Evolutionary conservation across 805 yeast genomes (phyloP).

Genomic region (Debaryomyces tyrocola): DNA sequence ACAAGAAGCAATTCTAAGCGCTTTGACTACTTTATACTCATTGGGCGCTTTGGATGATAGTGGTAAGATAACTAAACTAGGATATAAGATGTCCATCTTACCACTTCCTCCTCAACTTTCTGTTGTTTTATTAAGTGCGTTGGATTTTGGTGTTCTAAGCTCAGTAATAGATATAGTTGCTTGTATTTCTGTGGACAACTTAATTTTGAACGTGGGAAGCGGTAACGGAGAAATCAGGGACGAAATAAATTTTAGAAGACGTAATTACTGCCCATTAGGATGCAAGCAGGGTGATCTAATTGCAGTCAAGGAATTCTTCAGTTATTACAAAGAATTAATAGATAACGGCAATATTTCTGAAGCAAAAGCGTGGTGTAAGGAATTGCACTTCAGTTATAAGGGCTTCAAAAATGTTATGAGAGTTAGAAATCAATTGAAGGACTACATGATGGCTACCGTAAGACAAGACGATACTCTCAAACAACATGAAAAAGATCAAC

Average conservation of each 20-base stretch:
- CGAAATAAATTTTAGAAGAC: slow-evolving; percentile 74
- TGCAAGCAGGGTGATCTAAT: slow-evolving; percentile 76
- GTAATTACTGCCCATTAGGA: slow-evolving; percentile 71
- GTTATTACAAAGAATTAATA: slow-evolving; percentile 42
- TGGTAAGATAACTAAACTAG: slow-evolving; percentile 77
- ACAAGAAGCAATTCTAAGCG: slow-evolving; percentile 68
- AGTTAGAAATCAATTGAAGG: slow-evolving; percentile 72
- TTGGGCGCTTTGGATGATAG: slow-evolving; percentile 74
- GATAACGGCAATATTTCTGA: slow-evolving; percentile 46
- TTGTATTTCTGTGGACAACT: slow-evolving; percentile 89
- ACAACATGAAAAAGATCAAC: slow-evolving; percentile 25
- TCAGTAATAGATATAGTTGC: slow-evolving; percentile 87
- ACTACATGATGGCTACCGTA: slow-evolving; percentile 58
- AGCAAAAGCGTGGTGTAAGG: slow-evolving; percentile 79
- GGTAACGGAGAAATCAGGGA: slow-evolving; percentile 73
- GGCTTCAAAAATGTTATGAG: slow-evolving; percentile 77
- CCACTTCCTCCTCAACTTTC: slow-evolving; percentile 94
- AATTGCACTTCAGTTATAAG: slow-evolving; percentile 69
- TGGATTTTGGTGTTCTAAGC: slow-evolving; percentile 53
- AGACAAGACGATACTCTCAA: slow-evolving; percentile 38
- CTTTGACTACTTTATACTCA: slow-evolving; percentile 74
- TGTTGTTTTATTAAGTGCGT: slow-evolving; percentile 76
- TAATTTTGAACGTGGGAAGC: slow-evolving; percentile 66
- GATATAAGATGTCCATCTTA: slow-evolving; percentile 81
- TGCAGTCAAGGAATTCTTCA: slow-evolving; percentile 75